Conservation (phyloP, 2,329 filamentous ascomycete species). For the Aspergillus clavatus region DNA sequence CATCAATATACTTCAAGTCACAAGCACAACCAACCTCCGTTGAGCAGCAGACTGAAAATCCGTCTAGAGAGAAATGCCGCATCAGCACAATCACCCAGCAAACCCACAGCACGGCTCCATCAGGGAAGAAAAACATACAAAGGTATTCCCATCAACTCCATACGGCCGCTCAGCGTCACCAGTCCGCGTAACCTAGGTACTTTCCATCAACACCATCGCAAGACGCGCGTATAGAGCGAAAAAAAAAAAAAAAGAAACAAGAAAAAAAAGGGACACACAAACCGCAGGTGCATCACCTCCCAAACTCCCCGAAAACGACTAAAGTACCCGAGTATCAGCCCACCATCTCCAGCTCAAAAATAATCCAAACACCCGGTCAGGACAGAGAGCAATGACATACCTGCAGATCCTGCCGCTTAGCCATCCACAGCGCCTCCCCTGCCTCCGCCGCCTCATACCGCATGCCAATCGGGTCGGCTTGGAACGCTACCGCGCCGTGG, state of each 20-base stretch:
- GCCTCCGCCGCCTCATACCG: slow-evolving; percentile 3
- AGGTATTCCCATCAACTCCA: slow-evolving; percentile 21
- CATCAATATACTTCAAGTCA: neutral
- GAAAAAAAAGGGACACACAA: no score
- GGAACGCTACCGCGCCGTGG: neutral
- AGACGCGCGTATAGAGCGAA: neutral
- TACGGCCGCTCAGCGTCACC: slow-evolving; percentile 18
- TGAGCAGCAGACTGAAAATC: slow-evolving; percentile 16
- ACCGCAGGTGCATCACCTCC: slow-evolving; percentile 9
- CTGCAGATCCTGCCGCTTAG: slow-evolving; percentile 2
- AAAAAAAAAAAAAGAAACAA: no score
- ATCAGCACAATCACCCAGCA: neutral
- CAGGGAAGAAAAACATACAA: slow-evolving; percentile 10
- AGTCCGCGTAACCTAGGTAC: slow-evolving; percentile 14
- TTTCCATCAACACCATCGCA: neutral
- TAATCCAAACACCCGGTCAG: neutral
- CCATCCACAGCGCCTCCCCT: slow-evolving; percentile 1
- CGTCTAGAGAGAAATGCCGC: slow-evolving; percentile 6
- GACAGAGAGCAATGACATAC: neutral
- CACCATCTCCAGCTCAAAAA: no score
- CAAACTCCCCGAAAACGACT: slow-evolving; percentile 6
- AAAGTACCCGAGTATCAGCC: no score
- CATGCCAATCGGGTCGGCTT: slow-evolving; percentile 3
- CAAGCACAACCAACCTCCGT: slow-evolving; percentile 14
- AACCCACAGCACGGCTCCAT: neutral